Evolutionary conservation across 208 protist genomes (phyloP).

Genomic region (Trypanosoma melophagium): DNA sequence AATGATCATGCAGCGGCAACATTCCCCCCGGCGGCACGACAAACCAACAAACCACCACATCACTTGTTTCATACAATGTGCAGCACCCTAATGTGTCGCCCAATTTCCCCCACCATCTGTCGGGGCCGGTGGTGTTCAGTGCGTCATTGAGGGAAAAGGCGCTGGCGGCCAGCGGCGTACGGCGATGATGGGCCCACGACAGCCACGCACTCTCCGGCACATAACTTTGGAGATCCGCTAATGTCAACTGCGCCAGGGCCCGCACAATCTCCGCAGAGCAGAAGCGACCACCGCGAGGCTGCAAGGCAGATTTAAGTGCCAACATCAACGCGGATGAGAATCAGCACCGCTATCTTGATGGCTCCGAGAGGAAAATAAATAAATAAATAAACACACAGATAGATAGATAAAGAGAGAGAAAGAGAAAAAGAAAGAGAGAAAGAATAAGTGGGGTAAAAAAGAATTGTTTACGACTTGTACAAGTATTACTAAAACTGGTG

Average conservation of each 20-base stretch:
- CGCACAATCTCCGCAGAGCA: conserved; percentile 27
- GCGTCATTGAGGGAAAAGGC: conserved; percentile 44
- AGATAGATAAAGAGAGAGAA: no score
- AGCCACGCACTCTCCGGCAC: conserved; percentile 33
- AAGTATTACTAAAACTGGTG: no score
- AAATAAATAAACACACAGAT: no score
- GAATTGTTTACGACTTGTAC: no score
- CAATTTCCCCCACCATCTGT: not conserved
- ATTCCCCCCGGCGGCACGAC: conserved; percentile 50
- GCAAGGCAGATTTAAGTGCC: conserved; percentile 7
- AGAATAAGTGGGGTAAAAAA: no score
- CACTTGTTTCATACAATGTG: conserved; percentile 53
- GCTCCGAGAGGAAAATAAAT: no score
- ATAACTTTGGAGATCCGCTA: conserved; percentile 52
- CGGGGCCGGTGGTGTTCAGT: conserved; percentile 13
- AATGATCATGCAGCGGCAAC: conserved; percentile 76
- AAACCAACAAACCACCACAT: conserved; percentile 70
- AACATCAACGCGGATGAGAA: conserved; percentile 6
- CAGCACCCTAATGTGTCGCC: conserved; percentile 41
- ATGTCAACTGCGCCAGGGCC: conserved; percentile 29
- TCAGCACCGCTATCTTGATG: no score
- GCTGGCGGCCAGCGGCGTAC: conserved; percentile 31
- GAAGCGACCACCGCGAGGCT: not conserved
- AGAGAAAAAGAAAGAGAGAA: no score
- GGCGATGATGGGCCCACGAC: conserved; percentile 28